A percentile compares a stretch with the other conserved stretches of the same genome.
Conservation (phyloP, 306 rosid species). For the Lotus japonicus region DNA sequence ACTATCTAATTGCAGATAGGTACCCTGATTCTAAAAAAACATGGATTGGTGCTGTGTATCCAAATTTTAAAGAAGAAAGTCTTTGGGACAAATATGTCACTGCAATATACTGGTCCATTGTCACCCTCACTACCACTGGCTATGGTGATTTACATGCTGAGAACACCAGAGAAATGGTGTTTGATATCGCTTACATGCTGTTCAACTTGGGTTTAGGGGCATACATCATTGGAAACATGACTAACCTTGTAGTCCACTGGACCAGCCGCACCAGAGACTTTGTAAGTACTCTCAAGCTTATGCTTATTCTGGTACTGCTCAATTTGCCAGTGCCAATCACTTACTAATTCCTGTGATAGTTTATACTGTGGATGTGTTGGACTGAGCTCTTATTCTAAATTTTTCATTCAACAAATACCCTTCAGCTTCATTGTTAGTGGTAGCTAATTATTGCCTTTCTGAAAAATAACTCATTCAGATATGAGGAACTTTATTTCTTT, state of each 20-base stretch:
- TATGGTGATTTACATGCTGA: conserved; percentile 89
- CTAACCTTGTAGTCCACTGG: conserved; percentile 85
- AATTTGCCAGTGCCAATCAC: no score
- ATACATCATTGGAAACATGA: conserved; percentile 91
- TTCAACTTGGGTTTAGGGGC: conserved; percentile 81
- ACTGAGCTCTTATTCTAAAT: no score
- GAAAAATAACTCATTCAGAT: conserved; percentile 9
- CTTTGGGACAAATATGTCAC: conserved; percentile 64
- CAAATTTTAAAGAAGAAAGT: conserved; percentile 61
- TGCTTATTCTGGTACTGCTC: no score
- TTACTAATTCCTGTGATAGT: no score
- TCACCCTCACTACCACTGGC: conserved; percentile 86
- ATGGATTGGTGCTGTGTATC: conserved; percentile 78
- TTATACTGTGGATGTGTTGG: no score
- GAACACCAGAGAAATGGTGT: conserved; percentile 72
- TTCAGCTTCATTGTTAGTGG: neutral
- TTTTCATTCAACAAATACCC: conserved; percentile 26
- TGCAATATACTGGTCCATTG: conserved; percentile 80
- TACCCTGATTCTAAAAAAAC: conserved; percentile 54
- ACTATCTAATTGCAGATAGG: conserved; percentile 67
- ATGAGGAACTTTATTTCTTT: conserved; percentile 4
- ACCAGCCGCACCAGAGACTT: conserved; percentile 84
- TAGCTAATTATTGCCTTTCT: conserved; percentile 17
- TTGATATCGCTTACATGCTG: conserved; percentile 71
- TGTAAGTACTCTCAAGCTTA: conserved; percentile 34